Evolutionary conservation across 129 eudicot genomes (phyloP).

Genomic region (Helianthus annuus): DNA sequence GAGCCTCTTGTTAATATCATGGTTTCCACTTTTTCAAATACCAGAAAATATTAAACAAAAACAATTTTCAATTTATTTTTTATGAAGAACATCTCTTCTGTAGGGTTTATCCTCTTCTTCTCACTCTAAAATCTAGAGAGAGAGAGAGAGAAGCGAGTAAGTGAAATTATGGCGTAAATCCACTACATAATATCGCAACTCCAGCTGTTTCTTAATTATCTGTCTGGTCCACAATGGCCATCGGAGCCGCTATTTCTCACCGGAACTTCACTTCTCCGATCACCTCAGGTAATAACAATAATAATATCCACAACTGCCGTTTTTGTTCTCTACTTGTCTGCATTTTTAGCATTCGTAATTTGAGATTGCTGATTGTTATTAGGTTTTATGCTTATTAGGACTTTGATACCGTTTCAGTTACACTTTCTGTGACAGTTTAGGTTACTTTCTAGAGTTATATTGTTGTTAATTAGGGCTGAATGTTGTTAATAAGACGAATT

Average conservation of each 20-base stretch:
- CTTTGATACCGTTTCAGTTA: not conserved
- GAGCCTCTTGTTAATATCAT: conserved; percentile 36
- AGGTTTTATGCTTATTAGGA: not conserved
- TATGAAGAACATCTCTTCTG: conserved; percentile 34
- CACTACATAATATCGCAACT: conserved; percentile 3
- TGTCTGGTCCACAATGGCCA: conserved; percentile 46
- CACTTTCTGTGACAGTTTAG: not conserved
- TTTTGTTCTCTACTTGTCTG: conserved; percentile 2
- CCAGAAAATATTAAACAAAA: not conserved
- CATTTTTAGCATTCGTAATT: conserved; percentile 7
- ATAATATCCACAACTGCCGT: not conserved
- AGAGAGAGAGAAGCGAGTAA: conserved; percentile 18
- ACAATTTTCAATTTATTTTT: too few relatives aligned
- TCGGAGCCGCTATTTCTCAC: conserved; percentile 71
- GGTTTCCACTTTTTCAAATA: conserved; percentile 40
- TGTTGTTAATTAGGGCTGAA: too few relatives aligned
- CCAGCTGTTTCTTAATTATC: conserved; percentile 18
- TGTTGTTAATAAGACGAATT: too few relatives aligned
- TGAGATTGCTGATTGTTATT: too few relatives aligned
- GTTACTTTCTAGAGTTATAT: too few relatives aligned
- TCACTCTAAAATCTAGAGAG: conserved; percentile 33
- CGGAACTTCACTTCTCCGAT: conserved; percentile 70
- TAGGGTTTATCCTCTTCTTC: conserved; percentile 49
- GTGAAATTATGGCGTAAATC: conserved; percentile 30
- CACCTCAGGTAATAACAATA: conserved; percentile 51